Percentiles rank a stretch among this genome's conserved stretches.
phyloP scores from a whole-genome alignment of 768 basidiomycete genomes.

The Melanogaster broomeanus region DNA sequence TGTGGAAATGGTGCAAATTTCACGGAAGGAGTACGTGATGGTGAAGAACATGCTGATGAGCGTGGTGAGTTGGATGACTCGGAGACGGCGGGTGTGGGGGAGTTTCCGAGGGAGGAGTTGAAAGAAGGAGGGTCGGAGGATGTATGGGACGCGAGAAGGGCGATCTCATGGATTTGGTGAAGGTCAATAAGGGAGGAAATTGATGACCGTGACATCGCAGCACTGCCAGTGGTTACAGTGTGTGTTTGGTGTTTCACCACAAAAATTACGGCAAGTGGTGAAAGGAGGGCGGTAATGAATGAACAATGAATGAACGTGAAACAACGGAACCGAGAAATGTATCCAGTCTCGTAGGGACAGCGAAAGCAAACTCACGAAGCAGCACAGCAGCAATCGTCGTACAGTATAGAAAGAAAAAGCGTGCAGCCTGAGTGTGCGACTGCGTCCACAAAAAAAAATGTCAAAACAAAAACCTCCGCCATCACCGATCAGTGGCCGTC shows the following conservation, averaged over 20 bases:
- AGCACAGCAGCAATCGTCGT: conserved; percentile 7
- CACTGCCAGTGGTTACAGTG: no score
- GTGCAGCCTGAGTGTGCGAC: not conserved
- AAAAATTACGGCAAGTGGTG: not conserved
- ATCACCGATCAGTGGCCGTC: no score
- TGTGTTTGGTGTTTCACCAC: not conserved
- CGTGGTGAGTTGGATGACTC: conserved; percentile 13
- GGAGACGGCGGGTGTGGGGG: conserved; percentile 10
- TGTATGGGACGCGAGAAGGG: conserved; percentile 9
- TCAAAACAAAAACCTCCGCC: not conserved
- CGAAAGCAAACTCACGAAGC: not conserved
- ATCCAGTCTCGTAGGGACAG: not conserved
- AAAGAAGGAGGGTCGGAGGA: conserved; percentile 14
- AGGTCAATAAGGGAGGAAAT: conserved; percentile 6
- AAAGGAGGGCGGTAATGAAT: conserved; percentile 26
- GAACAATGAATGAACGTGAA: conserved; percentile 12
- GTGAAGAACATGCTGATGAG: conserved; percentile 17
- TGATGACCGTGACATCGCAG: conserved; percentile 13
- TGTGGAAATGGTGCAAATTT: conserved; percentile 64
- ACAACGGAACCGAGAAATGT: not conserved
- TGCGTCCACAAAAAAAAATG: not conserved
- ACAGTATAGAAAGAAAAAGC: conserved; percentile 1
- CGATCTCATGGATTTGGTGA: conserved; percentile 18
- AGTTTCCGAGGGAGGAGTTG: conserved; percentile 14
- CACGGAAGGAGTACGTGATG: conserved; percentile 34